Base-by-base conservation (phyloP, 495 filamentous ascomycete genomes). In the Neurospora sp. region DNA sequence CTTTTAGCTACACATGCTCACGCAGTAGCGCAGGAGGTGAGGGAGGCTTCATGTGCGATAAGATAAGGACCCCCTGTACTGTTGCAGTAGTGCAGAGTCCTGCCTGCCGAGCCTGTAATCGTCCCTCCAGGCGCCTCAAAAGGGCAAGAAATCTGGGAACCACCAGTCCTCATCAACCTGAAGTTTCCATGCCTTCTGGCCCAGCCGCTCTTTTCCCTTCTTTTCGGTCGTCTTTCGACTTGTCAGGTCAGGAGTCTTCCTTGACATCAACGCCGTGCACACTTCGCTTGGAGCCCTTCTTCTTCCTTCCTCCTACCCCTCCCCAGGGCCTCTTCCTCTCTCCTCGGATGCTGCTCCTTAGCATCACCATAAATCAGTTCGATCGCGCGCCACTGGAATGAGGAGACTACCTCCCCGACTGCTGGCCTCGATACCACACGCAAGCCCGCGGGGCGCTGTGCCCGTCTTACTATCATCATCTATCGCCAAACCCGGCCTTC, bases 371-470 rank as follows among this genome's bases (percentile, higher is more conserved):
- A 54, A 38, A 73, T 72, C 69, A 70, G 71, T 69, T 73, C 73
- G 75, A 73, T 75, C 75, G 75, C 77, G 73, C 74, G 75, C 71
- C 78, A 75, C 76, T 79, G 81, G 80, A 76, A 83, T 83, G 81
- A 82, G 80, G 77, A 82, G 80, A 81, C 73, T 79, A 77, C 70
- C 77, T 77, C 72, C 74, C 66, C 71, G 72, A 74, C 62, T 78
- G 69, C 74, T 74, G 73, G 75, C 72, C 62, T 74, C 75, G 69
- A 75, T 75, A 73, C 60, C 74, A 73, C 72, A 77, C 41, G 72
- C 72, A 70, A 72, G 70, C 71, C 70, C 71, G 71, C 60, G 76
- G 74, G 69, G 40, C 20, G 71, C 69, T 71, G 75, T 69, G 39
- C 20, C 75, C 14, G 38, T 66, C 54, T 66, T 66, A 35, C 23